phyloP scores from a whole-genome alignment of 768 basidiomycete genomes.

The Suillus clintonianus region DNA sequence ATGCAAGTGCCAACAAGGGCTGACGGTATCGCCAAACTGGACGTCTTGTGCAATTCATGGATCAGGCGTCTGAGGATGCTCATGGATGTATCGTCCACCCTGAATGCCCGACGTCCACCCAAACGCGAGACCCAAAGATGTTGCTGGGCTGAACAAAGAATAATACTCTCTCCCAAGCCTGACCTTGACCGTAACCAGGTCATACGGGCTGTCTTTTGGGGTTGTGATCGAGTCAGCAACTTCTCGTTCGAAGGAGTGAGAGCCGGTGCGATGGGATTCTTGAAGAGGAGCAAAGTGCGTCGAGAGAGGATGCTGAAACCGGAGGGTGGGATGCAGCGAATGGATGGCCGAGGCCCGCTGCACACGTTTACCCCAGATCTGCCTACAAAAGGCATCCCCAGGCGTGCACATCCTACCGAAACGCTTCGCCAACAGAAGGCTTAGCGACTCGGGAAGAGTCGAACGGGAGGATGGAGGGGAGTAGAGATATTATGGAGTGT shows the following conservation, averaged over 20 bases:
- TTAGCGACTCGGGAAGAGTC: too few relatives aligned
- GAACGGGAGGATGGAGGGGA: too few relatives aligned
- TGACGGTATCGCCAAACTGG: not conserved
- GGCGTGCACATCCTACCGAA: too few relatives aligned
- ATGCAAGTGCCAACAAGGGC: not conserved
- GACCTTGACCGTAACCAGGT: constrained; percentile 1
- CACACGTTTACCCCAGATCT: too few relatives aligned
- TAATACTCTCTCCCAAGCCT: constrained; percentile 1
- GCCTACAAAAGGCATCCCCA: too few relatives aligned
- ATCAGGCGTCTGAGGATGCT: not conserved
- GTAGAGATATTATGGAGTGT: too few relatives aligned
- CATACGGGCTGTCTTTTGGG: not conserved
- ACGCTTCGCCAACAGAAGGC: too few relatives aligned
- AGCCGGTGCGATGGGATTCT: too few relatives aligned
- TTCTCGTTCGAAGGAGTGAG: not conserved
- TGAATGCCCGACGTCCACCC: constrained; percentile 1
- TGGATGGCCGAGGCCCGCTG: too few relatives aligned
- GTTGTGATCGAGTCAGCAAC: not conserved
- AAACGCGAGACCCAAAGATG: not conserved
- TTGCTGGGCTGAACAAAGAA: constrained; percentile 2
- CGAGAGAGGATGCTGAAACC: too few relatives aligned
- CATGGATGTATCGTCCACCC: not conserved
- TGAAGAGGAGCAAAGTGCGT: too few relatives aligned
- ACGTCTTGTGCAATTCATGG: not conserved
- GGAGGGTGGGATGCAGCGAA: too few relatives aligned